Base-by-base conservation (phyloP, 352 stramenopile genomes). In the Globisporangium cylindrosporum region DNA sequence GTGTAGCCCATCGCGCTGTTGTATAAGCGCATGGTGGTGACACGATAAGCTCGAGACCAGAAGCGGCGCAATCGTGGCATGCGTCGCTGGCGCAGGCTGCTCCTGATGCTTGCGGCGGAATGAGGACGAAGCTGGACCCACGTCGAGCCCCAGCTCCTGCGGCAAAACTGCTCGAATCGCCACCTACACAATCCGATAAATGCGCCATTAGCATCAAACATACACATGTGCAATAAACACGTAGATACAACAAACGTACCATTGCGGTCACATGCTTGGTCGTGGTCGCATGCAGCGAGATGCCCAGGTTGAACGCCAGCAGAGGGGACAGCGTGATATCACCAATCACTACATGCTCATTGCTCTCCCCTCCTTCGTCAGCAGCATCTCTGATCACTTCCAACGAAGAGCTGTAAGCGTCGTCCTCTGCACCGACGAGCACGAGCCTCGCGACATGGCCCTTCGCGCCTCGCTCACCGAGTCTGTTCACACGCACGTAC, bases 301-400 rank as follows among this genome's bases (percentile, higher is more conserved):
- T 78, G 0, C 81, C 82, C 54, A 94, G 76, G 46, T 94, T 94
- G 71, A 92, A 92, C 20, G 86, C 86, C 41, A 94, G 59, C 58
- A 94, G 72, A n/a, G 84, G 82, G 12, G 86, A 80, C n/a, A 92
- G 67, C 43, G 76, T 76, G 18, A 90, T 61, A 57, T 79, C 68
- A 4, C 46, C 69, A 41, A 73, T 56, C 6, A 38, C 46, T 29
- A 29, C 24, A 7, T 15, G 2, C 9, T 51, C 36, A 22, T n/a
- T 27, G 5, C 9, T 43, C 14, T 62, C 15, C 10, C 20, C 29
- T 49, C 54, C 15, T 12, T 20, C 34, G 4, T 12, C 15, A 41
- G 29, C 20, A 24, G 32, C 32, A 34, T n/a, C 34, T 14, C 59
- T 63, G 15, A 51, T 61, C 22, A 67, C 41, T 61, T 56, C 22